These are phyloP conservation scores for Boletus reticulatus DNA, from an alignment of 768 basidiomycete species.

Conservation along the genomic window DNA sequence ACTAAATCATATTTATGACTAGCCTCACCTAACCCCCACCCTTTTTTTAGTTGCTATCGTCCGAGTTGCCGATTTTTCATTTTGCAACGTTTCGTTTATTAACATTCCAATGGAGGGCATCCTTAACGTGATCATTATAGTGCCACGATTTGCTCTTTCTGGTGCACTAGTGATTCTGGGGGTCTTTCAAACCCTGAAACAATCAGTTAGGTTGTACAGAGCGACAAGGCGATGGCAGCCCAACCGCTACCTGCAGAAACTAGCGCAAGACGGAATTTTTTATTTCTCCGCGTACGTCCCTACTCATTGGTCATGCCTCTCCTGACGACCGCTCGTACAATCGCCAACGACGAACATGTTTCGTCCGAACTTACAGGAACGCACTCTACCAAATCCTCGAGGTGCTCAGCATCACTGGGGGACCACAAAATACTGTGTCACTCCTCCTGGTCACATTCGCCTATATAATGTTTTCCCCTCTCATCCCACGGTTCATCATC, in stretches of 20 bases:
- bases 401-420: too few relatives aligned
- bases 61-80: background rate
- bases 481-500: background rate
- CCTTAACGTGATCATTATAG: background rate
- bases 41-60: background rate
- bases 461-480: background rate
- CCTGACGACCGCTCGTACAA: too few relatives aligned
- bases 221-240: background rate
- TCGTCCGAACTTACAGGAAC: conserved; percentile 4
- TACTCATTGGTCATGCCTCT: background rate
- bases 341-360: conserved; percentile 36
- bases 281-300: background rate
- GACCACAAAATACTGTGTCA: too few relatives aligned
- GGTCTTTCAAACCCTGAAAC: background rate
- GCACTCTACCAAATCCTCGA: too few relatives aligned
- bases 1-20: background rate
- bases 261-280: background rate
- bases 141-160: background rate
- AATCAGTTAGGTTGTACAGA: background rate
- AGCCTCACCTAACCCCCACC: too few relatives aligned
- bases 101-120: background rate
- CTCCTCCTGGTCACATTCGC: too few relatives aligned
- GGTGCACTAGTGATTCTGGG: background rate
- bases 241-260: background rate
- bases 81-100: background rate